A percentile compares a stretch with the other conserved stretches of the same genome.
Conservation (phyloP, 1,139 yeast genomes). For the Debaryomyces sp. region DNA sequence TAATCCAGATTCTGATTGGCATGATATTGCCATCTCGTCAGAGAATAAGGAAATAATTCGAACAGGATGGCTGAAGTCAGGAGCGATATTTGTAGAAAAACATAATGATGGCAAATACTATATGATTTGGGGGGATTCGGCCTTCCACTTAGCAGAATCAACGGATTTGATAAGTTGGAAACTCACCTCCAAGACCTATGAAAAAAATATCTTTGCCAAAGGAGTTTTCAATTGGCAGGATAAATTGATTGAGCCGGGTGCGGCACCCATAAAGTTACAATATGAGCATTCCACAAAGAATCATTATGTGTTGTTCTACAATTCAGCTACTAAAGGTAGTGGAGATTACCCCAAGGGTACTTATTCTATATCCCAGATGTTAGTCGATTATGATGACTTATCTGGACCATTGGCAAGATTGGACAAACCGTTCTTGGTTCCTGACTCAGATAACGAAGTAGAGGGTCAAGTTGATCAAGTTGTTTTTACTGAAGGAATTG, state of each 20-base stretch:
- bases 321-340: slow-evolving; percentile 45
- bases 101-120: slow-evolving; percentile 40
- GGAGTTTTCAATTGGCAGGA: slow-evolving; percentile 38
- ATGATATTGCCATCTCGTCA: slow-evolving; percentile 32
- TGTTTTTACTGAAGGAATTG: slow-evolving; percentile 49
- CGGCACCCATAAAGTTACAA: slow-evolving; percentile 42
- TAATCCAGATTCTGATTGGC: slow-evolving; percentile 29
- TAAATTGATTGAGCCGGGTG: slow-evolving; percentile 46
- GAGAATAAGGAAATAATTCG: slow-evolving; percentile 30
- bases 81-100: slow-evolving; percentile 43
- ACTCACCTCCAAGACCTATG: slow-evolving; percentile 24
- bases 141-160: slow-evolving; percentile 41
- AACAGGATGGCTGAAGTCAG: slow-evolving; percentile 47
- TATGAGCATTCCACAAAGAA: slow-evolving; percentile 25
- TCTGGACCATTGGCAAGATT: slow-evolving; percentile 43
- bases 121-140: slow-evolving; percentile 51
- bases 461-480: slow-evolving; percentile 48
- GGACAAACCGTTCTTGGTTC: slow-evolving; percentile 40
- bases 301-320: slow-evolving; percentile 44
- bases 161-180: slow-evolving; percentile 40
- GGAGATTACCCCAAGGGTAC: slow-evolving; percentile 32
- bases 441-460: slow-evolving; percentile 40
- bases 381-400: slow-evolving; percentile 44
- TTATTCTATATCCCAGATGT: slow-evolving; percentile 45
- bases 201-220: slow-evolving; percentile 29